These are phyloP conservation scores for Venturia carpophila DNA, from an alignment of 2,329 filamentous ascomycete genomes.

Conservation along the genomic window DNA sequence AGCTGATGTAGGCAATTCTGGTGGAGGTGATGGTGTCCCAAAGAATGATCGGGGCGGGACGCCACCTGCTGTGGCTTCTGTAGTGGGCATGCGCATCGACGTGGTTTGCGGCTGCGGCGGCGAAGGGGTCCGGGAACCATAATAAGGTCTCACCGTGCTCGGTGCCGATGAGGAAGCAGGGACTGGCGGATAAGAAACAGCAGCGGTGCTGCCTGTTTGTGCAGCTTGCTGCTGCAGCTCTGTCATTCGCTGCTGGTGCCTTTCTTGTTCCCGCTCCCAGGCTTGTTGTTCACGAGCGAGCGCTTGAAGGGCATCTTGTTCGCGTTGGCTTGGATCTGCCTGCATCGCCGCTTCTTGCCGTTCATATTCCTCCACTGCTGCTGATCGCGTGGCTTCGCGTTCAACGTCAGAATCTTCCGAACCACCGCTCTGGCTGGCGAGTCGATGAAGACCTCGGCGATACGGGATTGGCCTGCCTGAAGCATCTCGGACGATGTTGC, in stretches of 20 bases:
- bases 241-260: conserved; percentile 8
- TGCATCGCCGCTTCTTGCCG: neutral
- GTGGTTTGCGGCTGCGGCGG: neutral
- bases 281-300: conserved; percentile 5
- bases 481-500: conserved; percentile 53
- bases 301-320: conserved; percentile 1
- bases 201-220: neutral
- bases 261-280: conserved; percentile 9
- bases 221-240: neutral
- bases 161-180: conserved; percentile 2
- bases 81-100: neutral
- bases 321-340: neutral
- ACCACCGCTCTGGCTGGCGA: neutral
- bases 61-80: neutral
- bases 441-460: conserved; percentile 34
- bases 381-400: conserved; percentile 2
- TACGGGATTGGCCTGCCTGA: conserved; percentile 53
- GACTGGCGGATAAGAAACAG: conserved; percentile 8
- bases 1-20: neutral
- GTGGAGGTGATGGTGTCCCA: conserved; percentile 5
- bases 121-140: neutral
- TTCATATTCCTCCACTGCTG: conserved; percentile 4
- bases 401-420: conserved; percentile 18
- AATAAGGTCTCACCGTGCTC: neutral
- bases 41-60: conserved; percentile 6